A percentile compares a stretch with the other conserved stretches of the same genome.
These are phyloP conservation scores for Triticum timopheevii DNA, from an alignment of 176 grass and related monocot species.

Conservation along the genomic window DNA sequence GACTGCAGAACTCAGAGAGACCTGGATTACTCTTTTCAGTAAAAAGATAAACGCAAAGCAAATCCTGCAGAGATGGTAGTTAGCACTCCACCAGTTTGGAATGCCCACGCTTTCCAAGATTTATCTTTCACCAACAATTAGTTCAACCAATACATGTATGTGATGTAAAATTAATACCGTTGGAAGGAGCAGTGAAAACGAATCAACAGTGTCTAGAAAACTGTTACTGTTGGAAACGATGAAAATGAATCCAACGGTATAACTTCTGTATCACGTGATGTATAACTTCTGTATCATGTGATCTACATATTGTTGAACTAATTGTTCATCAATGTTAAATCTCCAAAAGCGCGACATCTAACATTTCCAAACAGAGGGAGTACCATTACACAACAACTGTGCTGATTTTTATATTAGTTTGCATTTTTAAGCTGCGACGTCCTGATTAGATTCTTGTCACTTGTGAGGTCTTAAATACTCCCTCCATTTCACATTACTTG, in stretches of 20 bases:
- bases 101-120: not conserved
- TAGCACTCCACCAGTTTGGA: not conserved
- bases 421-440: not conserved
- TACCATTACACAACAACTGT: not conserved
- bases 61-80: not conserved
- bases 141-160: not conserved
- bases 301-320: conserved; percentile 6
- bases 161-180: not conserved
- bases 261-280: not conserved
- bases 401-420: not conserved
- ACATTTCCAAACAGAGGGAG: not conserved
- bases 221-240: not conserved
- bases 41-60: not conserved
- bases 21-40: not conserved
- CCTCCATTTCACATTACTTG: not conserved
- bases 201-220: not conserved
- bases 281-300: not conserved
- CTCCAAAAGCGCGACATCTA: not conserved
- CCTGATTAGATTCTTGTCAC: not conserved
- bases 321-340: not conserved
- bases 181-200: not conserved
- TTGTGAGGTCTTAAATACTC: not conserved
- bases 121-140: conserved; percentile 7
- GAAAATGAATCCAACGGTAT: not conserved
- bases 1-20: not conserved